Base-by-base conservation (phyloP, 2,329 filamentous ascomycete species). In the Colletotrichum brevisporum region DNA sequence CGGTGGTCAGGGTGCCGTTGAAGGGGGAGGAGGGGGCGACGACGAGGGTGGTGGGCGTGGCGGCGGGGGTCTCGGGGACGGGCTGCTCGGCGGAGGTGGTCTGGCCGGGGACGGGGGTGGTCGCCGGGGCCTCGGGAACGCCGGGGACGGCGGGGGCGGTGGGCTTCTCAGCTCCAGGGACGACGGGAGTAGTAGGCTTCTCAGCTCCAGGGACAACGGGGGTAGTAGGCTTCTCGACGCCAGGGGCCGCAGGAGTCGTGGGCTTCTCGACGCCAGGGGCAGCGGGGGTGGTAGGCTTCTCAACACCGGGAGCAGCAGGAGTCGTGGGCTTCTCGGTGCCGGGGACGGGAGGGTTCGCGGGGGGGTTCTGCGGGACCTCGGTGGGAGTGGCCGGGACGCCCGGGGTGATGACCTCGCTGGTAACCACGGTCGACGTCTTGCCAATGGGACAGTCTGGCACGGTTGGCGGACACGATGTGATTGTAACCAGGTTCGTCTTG, bases 381-480 rank as follows among this genome's bases (percentile, higher is more conserved):
- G 51, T 66, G 60, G 50, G 60, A 16, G 39, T 51, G 8, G 61
- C 48, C 8, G 67, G 61, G 2, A 63, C 41, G 4, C 41, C 61
- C 9, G 52, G 63, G 10, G 80, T 72, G 50, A 86, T 78, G 2
- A 77, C 76, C 71, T 82, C 77, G 4, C 83, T 84, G 66, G 75
- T 77, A 69, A 80, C 73, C 64, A 78, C 74, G 63, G 80, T 67
- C 15, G 78, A 80, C 26, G 81, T 75, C 24, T 75, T 72, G 27
- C 74, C 74, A 4, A 70, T 75, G 12, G 82, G 80, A 73, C 81
- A 83, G 77, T 80, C 74, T 5, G 41, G 41, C 10, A 43, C 78
- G 15, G 74, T 74, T n/a, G 86, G 80, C 51, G 82, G 84, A 77
- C 87, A 90, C 51, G 84, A 85, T 74, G 85, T 89, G 78, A 89